A percentile compares a stretch with the other conserved stretches of the same genome.
These are phyloP conservation scores for Olyra latifolia DNA, from an alignment of 176 grass and related monocot genomes.

Conservation along the genomic window DNA sequence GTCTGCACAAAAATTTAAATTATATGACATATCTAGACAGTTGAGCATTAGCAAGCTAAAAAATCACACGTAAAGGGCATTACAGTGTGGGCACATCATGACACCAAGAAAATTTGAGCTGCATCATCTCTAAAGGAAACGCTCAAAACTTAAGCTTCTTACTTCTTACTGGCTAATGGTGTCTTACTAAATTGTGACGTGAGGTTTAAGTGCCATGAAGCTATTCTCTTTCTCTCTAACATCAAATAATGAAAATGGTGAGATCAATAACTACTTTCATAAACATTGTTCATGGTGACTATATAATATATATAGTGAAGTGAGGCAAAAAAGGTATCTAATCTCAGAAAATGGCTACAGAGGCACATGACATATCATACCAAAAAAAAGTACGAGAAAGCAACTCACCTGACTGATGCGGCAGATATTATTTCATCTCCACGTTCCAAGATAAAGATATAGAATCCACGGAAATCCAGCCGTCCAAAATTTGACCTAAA, in stretches of 20 bases:
- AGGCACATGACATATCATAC: conserved; percentile 10
- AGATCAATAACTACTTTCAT: neutral
- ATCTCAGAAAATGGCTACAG: conserved; percentile 7
- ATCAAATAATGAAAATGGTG: neutral
- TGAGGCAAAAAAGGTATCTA: neutral
- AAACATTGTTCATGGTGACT: neutral
- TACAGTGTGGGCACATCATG: conserved; percentile 1
- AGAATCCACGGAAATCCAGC: conserved; percentile 86
- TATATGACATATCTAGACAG: conserved; percentile 6
- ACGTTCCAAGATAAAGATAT: conserved; percentile 79
- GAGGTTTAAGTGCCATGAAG: neutral
- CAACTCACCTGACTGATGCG: conserved; percentile 81
- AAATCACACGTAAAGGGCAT: neutral
- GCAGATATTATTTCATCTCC: conserved; percentile 95
- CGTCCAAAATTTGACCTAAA: conserved; percentile 89
- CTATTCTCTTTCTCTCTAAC: neutral
- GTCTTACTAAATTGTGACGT: neutral
- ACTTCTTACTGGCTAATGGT: neutral
- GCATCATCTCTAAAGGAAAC: neutral
- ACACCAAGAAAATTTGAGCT: neutral
- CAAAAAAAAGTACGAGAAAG: conserved; percentile 22
- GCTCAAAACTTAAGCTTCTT: neutral
- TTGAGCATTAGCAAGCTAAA: conserved; percentile 17
- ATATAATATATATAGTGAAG: neutral
- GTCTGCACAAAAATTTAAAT: neutral